A percentile compares a stretch with the other conserved stretches of the same genome.
Conservation (phyloP, 129 eudicot species). For the Apium graveolens region DNA sequence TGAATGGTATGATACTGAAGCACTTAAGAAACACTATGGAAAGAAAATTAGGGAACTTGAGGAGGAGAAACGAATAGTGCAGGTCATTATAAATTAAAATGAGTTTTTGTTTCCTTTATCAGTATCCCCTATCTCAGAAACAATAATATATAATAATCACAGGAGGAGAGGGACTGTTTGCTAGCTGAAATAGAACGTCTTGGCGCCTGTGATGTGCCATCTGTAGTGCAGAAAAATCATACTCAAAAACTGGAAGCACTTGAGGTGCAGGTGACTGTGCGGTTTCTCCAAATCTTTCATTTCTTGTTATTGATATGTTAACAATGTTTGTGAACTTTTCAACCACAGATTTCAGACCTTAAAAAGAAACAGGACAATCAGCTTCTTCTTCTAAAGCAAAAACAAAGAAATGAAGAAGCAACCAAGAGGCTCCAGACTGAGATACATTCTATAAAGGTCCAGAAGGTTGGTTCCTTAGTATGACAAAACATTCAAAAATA, state of each 20-base stretch:
- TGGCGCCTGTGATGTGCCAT: slow-evolving; percentile 22
- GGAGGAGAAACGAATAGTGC: slow-evolving; percentile 13
- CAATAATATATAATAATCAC: neutral
- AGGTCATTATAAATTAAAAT: neutral
- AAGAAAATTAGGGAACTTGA: slow-evolving; percentile 10
- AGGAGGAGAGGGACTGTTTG: slow-evolving; percentile 28
- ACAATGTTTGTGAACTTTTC: neutral
- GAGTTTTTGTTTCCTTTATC: neutral
- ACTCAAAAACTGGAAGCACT: slow-evolving; percentile 24
- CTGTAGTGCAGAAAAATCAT: slow-evolving; percentile 19
- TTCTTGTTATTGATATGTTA: slow-evolving; percentile 2
- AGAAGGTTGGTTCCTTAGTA: slow-evolving; percentile 16
- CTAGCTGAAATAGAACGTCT: slow-evolving; percentile 29
- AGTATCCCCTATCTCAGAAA: neutral
- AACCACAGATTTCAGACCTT: slow-evolving; percentile 24
- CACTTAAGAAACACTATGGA: slow-evolving; percentile 14
- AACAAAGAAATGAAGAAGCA: slow-evolving; percentile 31
- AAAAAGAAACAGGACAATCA: slow-evolving; percentile 31
- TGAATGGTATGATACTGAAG: slow-evolving; percentile 11
- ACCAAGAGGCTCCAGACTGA: slow-evolving; percentile 24
- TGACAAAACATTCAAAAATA: neutral
- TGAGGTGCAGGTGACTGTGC: slow-evolving; percentile 28
- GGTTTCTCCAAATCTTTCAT: slow-evolving; percentile 8
- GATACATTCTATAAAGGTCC: slow-evolving; percentile 26
- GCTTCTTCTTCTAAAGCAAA: slow-evolving; percentile 26